Evolutionary conservation across 345 rosid genomes (phyloP).

Genomic region (Eucalyptus pumila): DNA sequence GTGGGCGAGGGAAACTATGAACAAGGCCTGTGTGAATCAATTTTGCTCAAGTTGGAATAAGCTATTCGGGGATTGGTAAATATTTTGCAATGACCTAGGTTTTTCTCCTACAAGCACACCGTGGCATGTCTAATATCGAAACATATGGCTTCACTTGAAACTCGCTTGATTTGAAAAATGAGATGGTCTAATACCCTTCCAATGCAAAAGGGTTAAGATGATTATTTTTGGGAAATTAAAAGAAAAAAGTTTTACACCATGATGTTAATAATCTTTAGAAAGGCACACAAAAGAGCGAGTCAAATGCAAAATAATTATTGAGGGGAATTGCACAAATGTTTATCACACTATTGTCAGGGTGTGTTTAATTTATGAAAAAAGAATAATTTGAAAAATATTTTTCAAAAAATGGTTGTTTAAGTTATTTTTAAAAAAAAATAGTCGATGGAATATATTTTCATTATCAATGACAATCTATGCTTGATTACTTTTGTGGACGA

Average conservation of each 20-base stretch:
- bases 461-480: too few relatives aligned
- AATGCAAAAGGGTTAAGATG: not conserved
- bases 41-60: not conserved
- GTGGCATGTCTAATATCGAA: not conserved
- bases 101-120: not conserved
- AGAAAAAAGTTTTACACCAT: not conserved
- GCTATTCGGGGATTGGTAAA: not conserved
- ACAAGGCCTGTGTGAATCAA: not conserved
- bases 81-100: not conserved
- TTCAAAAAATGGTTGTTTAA: too few relatives aligned
- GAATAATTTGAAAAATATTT: too few relatives aligned
- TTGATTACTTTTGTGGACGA: too few relatives aligned
- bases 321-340: not conserved
- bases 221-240: not conserved
- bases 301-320: not conserved
- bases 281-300: not conserved
- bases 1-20: not conserved
- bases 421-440: too few relatives aligned
- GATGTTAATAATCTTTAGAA: not conserved
- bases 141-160: not conserved
- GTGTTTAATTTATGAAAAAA: too few relatives aligned
- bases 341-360: rapidly evolving
- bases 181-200: not conserved
- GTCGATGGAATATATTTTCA: too few relatives aligned
- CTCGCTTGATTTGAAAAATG: not conserved